Evolutionary conservation across 2,329 filamentous ascomycete species (phyloP).

Genomic region (Colletotrichum costaricense): DNA sequence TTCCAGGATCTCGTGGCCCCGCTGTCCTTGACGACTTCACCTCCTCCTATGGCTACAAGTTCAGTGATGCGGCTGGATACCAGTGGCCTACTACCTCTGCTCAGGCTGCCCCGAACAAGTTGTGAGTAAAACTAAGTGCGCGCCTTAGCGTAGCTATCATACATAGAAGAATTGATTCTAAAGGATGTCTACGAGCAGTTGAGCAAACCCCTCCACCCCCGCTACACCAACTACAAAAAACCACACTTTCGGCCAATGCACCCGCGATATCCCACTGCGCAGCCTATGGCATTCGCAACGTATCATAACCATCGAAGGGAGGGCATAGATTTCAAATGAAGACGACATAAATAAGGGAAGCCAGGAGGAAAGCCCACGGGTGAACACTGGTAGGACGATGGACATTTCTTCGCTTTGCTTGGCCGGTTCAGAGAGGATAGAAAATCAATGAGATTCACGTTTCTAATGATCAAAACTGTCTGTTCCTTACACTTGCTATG

Average conservation of each 20-base stretch:
- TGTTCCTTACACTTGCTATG: background rate
- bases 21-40: constrained; percentile 98
- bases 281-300: constrained; percentile 11
- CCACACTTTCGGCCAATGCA: constrained; percentile 19
- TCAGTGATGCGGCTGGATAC: constrained; percentile 95
- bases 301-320: constrained; percentile 35
- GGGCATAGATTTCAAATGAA: constrained; percentile 30
- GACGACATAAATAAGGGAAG: constrained; percentile 33
- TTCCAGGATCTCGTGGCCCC: constrained; percentile 91
- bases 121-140: constrained; percentile 68
- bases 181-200: constrained; percentile 32
- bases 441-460: constrained; percentile 35
- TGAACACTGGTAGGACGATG: constrained; percentile 25
- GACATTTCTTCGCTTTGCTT: constrained; percentile 29
- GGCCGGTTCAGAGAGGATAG: constrained; percentile 24
- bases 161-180: constrained; percentile 37
- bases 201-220: constrained; percentile 12
- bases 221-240: constrained; percentile 16
- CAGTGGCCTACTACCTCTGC: constrained; percentile 89
- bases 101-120: constrained; percentile 75
- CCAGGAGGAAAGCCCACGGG: constrained; percentile 14
- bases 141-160: constrained; percentile 30
- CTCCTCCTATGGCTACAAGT: constrained; percentile 97
- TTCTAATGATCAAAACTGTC: constrained; percentile 12
- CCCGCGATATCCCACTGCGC: constrained; percentile 22